Conservation (phyloP, 2,329 filamentous ascomycete species). For the Plenodomus lindquistii region DNA sequence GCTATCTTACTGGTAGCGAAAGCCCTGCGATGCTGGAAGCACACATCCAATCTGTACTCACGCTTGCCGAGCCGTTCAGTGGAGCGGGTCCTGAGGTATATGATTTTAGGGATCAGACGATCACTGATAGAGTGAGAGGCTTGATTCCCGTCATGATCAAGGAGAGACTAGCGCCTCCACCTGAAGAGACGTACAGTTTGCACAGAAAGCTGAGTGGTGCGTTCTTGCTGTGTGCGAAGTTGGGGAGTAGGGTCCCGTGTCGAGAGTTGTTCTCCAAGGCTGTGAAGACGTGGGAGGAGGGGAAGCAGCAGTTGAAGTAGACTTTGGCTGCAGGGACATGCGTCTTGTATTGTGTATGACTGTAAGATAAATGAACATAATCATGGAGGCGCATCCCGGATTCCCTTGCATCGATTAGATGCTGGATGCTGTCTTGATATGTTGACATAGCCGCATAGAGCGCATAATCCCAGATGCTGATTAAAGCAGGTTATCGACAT, state of each 20-base stretch:
- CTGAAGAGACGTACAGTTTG: constrained; percentile 95
- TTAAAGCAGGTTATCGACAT: too few species aligned
- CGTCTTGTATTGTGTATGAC: constrained; percentile 1
- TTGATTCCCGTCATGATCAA: constrained; percentile 92
- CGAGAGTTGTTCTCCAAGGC: constrained; percentile 75
- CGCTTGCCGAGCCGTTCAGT: constrained; percentile 87
- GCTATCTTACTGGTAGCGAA: constrained; percentile 92
- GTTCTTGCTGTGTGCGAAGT: constrained; percentile 84
- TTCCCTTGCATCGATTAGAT: too few species aligned
- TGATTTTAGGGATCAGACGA: constrained; percentile 92
- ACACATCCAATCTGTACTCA: constrained; percentile 84
- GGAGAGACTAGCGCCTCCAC: constrained; percentile 85
- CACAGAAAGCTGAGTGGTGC: constrained; percentile 95
- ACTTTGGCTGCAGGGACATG: background rate
- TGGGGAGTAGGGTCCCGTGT: constrained; percentile 83
- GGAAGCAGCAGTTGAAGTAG: constrained; percentile 17
- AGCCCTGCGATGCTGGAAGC: constrained; percentile 84
- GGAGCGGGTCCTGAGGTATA: constrained; percentile 77
- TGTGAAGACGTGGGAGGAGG: constrained; percentile 40
- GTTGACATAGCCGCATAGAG: too few species aligned
- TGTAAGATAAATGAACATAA: too few species aligned
- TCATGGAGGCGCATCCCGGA: background rate
- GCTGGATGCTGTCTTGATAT: too few species aligned
- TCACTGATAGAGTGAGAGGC: constrained; percentile 86
- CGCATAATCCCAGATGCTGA: too few species aligned